These are phyloP conservation scores for Jacaranda copaia DNA, from an alignment of 257 asterid species.

Conservation along the genomic window DNA sequence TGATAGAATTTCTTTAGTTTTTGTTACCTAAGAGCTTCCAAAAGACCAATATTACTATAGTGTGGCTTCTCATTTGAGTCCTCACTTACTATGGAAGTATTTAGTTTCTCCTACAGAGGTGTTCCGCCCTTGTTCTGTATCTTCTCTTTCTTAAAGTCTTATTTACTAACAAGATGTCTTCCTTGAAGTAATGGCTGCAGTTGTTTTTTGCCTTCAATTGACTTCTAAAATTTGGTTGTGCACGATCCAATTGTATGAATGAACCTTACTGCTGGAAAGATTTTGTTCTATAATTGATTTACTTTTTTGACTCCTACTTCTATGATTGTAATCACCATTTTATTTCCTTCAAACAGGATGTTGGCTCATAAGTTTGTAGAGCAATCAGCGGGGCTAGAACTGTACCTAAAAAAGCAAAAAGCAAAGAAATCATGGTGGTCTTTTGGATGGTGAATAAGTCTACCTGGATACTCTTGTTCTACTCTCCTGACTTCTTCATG, in stretches of 20 bases:
- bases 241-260: slow-evolving; percentile 11
- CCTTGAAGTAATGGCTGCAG: slow-evolving; percentile 24
- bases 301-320: slow-evolving; percentile 15
- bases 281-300: slow-evolving; percentile 30
- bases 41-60: slow-evolving; percentile 3
- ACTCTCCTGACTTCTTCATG: slow-evolving; percentile 27
- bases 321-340: slow-evolving; percentile 31
- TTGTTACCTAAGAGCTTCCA: neutral
- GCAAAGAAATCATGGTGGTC: slow-evolving; percentile 91
- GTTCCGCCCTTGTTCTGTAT: slow-evolving; percentile 8
- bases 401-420: slow-evolving; percentile 57
- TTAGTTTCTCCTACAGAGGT: slow-evolving; percentile 8
- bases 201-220: slow-evolving; percentile 28
- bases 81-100: neutral
- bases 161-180: neutral
- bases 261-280: slow-evolving; percentile 22
- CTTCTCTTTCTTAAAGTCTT: neutral
- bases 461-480: slow-evolving; percentile 29
- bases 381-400: slow-evolving; percentile 72
- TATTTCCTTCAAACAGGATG: slow-evolving; percentile 69
- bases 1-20: slow-evolving; percentile 9
- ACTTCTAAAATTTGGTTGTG: neutral
- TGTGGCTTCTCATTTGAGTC: slow-evolving; percentile 11
- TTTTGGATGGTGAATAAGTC: slow-evolving; percentile 78
- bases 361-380: slow-evolving; percentile 95